phyloP scores from a whole-genome alignment of 1,284 basidiomycete species.

The Ustilago hordei region DNA sequence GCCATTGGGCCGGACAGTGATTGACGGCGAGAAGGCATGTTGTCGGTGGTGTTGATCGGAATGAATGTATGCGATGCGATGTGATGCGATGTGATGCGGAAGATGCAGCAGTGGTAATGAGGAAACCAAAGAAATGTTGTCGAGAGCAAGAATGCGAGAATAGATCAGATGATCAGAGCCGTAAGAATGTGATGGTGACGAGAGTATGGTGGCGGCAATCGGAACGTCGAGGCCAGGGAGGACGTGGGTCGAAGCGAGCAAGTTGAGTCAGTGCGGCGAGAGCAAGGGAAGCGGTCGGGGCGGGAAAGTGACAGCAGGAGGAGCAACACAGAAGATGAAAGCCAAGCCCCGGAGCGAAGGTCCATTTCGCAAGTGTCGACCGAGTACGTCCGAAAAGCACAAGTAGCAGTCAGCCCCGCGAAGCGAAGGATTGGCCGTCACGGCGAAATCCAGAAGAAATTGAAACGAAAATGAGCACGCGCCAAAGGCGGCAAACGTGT shows the following conservation, averaged over 20 bases:
- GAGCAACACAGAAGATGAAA: not conserved
- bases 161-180: not conserved
- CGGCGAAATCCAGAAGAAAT: slow-evolving; percentile 16
- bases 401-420: not conserved
- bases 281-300: slow-evolving; percentile 6
- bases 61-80: too few relatives aligned
- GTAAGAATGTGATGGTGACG: not conserved
- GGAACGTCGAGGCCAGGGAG: slow-evolving; percentile 3
- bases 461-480: not conserved
- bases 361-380: slow-evolving; percentile 20
- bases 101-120: not conserved
- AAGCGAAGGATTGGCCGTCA: slow-evolving; percentile 8
- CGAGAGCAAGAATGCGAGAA: not conserved
- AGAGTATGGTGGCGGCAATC: slow-evolving; percentile 1
- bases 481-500: slow-evolving; percentile 10
- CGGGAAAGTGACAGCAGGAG: slow-evolving; percentile 8
- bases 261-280: slow-evolving; percentile 33
- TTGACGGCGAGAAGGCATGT: slow-evolving; percentile 35
- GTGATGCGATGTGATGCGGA: not conserved
- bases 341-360: slow-evolving; percentile 7
- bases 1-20: slow-evolving; percentile 42
- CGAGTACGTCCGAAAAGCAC: slow-evolving; percentile 38
- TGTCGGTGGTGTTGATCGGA: not conserved
- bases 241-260: not conserved
- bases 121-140: not conserved